Evolutionary conservation across 495 filamentous ascomycete genomes (phyloP).

Genomic region (Penicillium antarcticum): DNA sequence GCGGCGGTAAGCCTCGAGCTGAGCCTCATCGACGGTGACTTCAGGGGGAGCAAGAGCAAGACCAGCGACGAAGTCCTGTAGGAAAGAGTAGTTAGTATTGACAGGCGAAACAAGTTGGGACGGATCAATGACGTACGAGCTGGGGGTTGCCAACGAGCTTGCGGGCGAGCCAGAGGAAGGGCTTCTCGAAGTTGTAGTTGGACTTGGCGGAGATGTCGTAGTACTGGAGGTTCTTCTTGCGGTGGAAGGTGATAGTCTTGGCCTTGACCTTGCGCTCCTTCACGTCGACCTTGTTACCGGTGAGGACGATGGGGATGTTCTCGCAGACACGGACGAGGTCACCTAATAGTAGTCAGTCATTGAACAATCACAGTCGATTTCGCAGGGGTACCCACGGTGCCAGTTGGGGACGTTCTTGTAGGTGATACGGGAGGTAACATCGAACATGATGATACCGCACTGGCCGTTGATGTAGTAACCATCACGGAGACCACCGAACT

Average conservation of each 20-base stretch:
- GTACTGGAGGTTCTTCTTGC: slow-evolving; percentile 99
- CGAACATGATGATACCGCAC: slow-evolving; percentile 99
- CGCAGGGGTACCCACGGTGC: slow-evolving; percentile 77
- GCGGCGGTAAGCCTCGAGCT: slow-evolving; percentile 75
- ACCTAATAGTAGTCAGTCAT: slow-evolving; percentile 51
- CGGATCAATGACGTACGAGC: slow-evolving; percentile 59
- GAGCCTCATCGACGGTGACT: slow-evolving; percentile 76
- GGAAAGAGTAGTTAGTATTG: slow-evolving; percentile 11
- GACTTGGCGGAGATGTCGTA: slow-evolving; percentile 99
- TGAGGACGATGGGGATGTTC: slow-evolving; percentile 98
- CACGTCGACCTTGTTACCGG: slow-evolving; percentile 99
- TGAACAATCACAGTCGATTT: neutral
- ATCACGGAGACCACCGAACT: slow-evolving; percentile 99
- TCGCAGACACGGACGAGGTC: slow-evolving; percentile 99
- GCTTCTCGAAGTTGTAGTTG: slow-evolving; percentile 99
- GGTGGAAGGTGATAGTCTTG: slow-evolving; percentile 99
- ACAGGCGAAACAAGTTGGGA: neutral
- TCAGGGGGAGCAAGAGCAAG: slow-evolving; percentile 92
- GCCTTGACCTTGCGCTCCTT: slow-evolving; percentile 99
- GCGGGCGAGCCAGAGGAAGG: slow-evolving; percentile 98
- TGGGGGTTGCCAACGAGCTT: slow-evolving; percentile 94
- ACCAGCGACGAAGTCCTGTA: slow-evolving; percentile 93
- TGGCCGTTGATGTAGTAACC: slow-evolving; percentile 99
- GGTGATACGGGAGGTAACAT: slow-evolving; percentile 99
- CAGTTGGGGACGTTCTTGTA: slow-evolving; percentile 99